A percentile compares a stretch with the other conserved stretches of the same genome.
These are phyloP conservation scores for Avena eriantha DNA, from an alignment of 176 grass and related monocot genomes.

Conservation along the genomic window DNA sequence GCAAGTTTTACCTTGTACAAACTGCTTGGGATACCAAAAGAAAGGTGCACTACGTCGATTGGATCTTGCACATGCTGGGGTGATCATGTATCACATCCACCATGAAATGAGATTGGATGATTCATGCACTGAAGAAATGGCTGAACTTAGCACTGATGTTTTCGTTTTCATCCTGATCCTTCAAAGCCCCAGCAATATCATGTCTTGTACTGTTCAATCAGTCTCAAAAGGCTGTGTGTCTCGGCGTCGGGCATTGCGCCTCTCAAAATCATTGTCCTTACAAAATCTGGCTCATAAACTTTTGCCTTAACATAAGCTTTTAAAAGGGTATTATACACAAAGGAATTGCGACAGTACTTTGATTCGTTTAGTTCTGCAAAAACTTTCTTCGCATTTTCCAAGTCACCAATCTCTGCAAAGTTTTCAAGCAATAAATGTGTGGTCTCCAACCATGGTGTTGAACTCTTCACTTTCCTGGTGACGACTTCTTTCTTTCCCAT, in stretches of 20 bases:
- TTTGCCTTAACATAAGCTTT: constrained; percentile 86
- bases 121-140: constrained; percentile 14
- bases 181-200: constrained; percentile 36
- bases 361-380: constrained; percentile 85
- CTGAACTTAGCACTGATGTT: constrained; percentile 5
- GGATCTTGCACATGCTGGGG: constrained; percentile 4
- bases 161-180: constrained; percentile 3
- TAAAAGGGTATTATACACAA: constrained; percentile 86
- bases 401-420: constrained; percentile 71
- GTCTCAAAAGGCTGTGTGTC: constrained; percentile 75
- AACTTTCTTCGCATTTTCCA: constrained; percentile 74
- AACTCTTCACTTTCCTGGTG: constrained; percentile 67
- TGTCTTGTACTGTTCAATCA: constrained; percentile 76
- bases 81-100: background rate
- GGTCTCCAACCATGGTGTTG: constrained; percentile 92
- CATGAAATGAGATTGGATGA: background rate
- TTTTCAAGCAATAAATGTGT: constrained; percentile 79
- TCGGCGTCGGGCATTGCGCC: constrained; percentile 83
- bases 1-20: constrained; percentile 17
- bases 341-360: constrained; percentile 79
- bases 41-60: background rate
- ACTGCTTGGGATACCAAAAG: constrained; percentile 5
- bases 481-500: constrained; percentile 68
- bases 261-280: constrained; percentile 84
- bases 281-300: constrained; percentile 81